Evolutionary conservation across 495 filamentous ascomycete genomes (phyloP), one percentile per base, ranked within the genome.

Genomic region (Penicillium waksmanii): DNA sequence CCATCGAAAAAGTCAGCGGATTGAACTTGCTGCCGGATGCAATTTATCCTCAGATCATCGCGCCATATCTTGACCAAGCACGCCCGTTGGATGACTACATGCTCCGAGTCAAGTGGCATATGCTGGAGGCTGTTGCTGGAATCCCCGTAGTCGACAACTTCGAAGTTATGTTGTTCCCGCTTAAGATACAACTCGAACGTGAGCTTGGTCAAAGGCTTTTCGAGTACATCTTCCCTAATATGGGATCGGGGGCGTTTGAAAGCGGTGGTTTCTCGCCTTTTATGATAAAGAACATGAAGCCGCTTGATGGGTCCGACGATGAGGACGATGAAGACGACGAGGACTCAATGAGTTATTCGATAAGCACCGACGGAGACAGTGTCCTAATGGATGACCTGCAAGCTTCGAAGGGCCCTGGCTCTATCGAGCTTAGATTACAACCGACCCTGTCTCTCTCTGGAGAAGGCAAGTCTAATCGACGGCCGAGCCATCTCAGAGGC

Each of bases 71-170:
- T 43, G 89, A 96, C 58, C 81, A 85, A 51, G 82, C 84, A 27
- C 79, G 77, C 6, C 78, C 77, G 9, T 67, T 79, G 33, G 79
- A 89, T 57, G 73, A 84, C 17, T 88, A 88, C 57, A 97, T 98
- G 89, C 83, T 98, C 46, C 85, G 89, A 35, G 89, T 99, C 34
- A 92, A 92, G 63, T 99, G 95, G 92, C 88, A 96, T 68, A 97
- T 96, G 91, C 82, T 98, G 7, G 95, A 99, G 70, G 95, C 94
- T 36, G 97, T 99, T 68, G 95, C 94, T 43, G 95, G 95, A 35
- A 98, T 99, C 64, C 93, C 95, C 1, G 93, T 99, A 47, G 87
- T 98, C 80, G 93, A 98, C 62, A 89, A 96, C 67, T 99, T 99
- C 63, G 95, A 99, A 72, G 89, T 99, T 51, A 90, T 93, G 60